phyloP scores from a whole-genome alignment of 768 basidiomycete species.

The Leccinum boreale region DNA sequence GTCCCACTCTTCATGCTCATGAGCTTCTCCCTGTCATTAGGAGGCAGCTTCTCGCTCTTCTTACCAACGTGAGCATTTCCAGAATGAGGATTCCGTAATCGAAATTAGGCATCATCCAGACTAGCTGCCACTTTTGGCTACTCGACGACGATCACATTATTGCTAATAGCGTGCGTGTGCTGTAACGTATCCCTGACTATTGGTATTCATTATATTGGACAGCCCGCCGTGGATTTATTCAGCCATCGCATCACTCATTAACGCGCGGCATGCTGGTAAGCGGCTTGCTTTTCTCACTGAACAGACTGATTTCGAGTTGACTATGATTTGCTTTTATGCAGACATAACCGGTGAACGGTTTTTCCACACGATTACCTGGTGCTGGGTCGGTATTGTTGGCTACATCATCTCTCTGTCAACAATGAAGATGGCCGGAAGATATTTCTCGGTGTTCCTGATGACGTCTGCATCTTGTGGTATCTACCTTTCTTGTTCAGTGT shows the following conservation, averaged over 20 bases:
- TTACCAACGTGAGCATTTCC: slow-evolving; percentile 32
- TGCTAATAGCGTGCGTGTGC: slow-evolving; percentile 53
- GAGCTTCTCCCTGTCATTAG: slow-evolving; percentile 49
- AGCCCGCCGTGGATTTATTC: slow-evolving; percentile 64
- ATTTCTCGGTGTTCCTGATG: slow-evolving; percentile 64
- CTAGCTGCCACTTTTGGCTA: slow-evolving; percentile 37
- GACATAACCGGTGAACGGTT: slow-evolving; percentile 63
- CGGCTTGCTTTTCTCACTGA: neutral
- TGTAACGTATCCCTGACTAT: neutral
- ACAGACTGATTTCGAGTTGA: neutral
- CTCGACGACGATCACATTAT: slow-evolving; percentile 50
- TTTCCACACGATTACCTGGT: slow-evolving; percentile 54
- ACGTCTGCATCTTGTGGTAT: slow-evolving; percentile 47
- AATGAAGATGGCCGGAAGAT: slow-evolving; percentile 47
- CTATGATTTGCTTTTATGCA: slow-evolving; percentile 21
- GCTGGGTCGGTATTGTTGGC: slow-evolving; percentile 60
- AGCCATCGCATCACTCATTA: slow-evolving; percentile 43
- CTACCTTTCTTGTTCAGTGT: neutral
- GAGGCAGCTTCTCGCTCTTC: slow-evolving; percentile 60
- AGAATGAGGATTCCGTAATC: neutral
- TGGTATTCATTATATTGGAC: neutral
- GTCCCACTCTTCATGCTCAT: slow-evolving; percentile 49
- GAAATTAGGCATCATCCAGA: slow-evolving; percentile 29
- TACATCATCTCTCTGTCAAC: slow-evolving; percentile 61
- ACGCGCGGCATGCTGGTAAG: slow-evolving; percentile 34